Conservation (phyloP, 176 grass and related monocot genomes). For the Oropetium thomaeum region DNA sequence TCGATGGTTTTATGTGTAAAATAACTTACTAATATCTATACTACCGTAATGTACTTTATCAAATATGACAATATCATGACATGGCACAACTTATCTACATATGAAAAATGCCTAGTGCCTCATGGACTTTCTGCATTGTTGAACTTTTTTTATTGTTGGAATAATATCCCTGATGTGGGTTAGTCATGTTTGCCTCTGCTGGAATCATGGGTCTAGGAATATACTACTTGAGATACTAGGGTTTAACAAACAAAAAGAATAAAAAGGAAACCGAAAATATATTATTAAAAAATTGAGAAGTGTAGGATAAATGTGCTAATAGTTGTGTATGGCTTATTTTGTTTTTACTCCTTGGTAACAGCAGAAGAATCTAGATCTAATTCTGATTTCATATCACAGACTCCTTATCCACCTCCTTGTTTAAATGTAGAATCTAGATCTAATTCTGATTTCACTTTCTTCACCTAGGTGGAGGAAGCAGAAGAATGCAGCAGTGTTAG, state of each 20-base stretch:
- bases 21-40: neutral
- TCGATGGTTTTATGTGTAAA: neutral
- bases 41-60: neutral
- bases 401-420: neutral
- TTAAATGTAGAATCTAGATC: neutral
- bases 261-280: neutral
- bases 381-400: neutral
- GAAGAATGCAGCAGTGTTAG: conserved; percentile 49
- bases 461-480: conserved; percentile 50
- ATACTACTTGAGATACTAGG: neutral
- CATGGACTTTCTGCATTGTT: neutral
- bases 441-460: conserved; percentile 18
- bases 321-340: neutral
- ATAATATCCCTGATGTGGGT: neutral
- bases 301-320: neutral
- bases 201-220: neutral
- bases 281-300: neutral
- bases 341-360: neutral
- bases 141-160: neutral
- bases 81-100: neutral
- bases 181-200: neutral
- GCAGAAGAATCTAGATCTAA: neutral
- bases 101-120: no score
- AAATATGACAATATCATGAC: conserved; percentile 8
- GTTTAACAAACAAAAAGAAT: neutral